Evolutionary conservation across 805 yeast species (phyloP).

Genomic region (Pichia cabralensis): DNA sequence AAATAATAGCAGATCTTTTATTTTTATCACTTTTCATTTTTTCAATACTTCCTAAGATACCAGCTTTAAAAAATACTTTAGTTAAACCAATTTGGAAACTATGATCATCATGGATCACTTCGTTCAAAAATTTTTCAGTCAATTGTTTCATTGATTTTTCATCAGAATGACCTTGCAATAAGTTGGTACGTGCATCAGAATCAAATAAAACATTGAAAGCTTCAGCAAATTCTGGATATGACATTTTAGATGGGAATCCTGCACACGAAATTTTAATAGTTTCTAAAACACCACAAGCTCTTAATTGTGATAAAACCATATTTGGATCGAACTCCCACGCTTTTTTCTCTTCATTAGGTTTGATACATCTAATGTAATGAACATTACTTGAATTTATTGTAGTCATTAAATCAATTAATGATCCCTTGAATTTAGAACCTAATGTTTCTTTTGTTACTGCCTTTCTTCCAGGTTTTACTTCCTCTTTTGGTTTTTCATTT

Average conservation of each 20-base stretch:
- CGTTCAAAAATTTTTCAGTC: conserved; percentile 57
- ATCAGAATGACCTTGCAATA: conserved; percentile 44
- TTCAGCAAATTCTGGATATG: conserved; percentile 85
- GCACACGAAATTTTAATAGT: conserved; percentile 95
- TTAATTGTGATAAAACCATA: conserved; percentile 88
- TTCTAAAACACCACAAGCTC: conserved; percentile 98
- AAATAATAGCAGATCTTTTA: conserved; percentile 65
- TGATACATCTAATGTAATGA: conserved; percentile 94
- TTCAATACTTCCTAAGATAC: conserved; percentile 88
- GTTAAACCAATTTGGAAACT: conserved; percentile 88
- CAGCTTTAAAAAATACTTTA: conserved; percentile 92
- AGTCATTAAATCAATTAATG: conserved; percentile 84
- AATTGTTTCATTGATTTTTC: conserved; percentile 50
- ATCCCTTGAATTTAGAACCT: conserved; percentile 88
- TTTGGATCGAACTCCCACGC: conserved; percentile 95
- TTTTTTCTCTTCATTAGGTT: conserved; percentile 87
- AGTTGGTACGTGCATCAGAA: conserved; percentile 57
- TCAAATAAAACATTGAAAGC: conserved; percentile 78
- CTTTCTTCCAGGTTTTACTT: conserved; percentile 27
- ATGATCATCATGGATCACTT: conserved; percentile 51
- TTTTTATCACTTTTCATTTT: conserved; percentile 74
- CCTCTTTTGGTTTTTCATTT: conserved; percentile 25
- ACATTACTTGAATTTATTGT: conserved; percentile 93
- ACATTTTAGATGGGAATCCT: conserved; percentile 95
- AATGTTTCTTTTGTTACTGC: conserved; percentile 74